Base-by-base conservation (phyloP, 164 flowering plant genomes). In the Euptelea pleiosperma region DNA sequence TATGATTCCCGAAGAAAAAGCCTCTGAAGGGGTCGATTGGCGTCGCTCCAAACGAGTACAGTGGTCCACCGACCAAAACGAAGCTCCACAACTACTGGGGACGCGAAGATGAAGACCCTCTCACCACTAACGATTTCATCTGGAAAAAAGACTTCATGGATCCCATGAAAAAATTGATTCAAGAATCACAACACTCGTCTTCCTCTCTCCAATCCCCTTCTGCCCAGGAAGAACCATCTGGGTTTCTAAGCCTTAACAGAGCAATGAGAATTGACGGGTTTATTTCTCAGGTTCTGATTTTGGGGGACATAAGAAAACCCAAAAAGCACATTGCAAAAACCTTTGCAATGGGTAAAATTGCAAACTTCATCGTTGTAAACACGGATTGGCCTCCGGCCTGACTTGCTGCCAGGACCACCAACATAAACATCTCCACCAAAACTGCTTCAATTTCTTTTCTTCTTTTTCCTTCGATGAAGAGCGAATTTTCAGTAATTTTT, bases 41-140 rank as follows among this genome's bases (percentile, higher is more conserved):
- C 9, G 77, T 81, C 9, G 85, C 89, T 25, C 92, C 97, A 0
- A 97, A 97, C 0, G 99, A 93, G 1, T 88, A 84, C 65, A 97
- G 96, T 2, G 99, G 94, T 37, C 94, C 97, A 3, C 96, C 96
- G 1, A 69, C 84, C 21, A 75, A 87, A 10, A 67, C 86, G 31
- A 86, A 86, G 91, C 89, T 83, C 50, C 75, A 92, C 4, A 83
- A 82, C 76, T 89, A 83, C 64, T 93, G 96, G 97, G 99, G 98
- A 33, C 90, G 92, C 2, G 82, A 78, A 35, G 67, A 71, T 7
- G 98, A n/a, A n/a, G n/a, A 87, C 71, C 97, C 99, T 7, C 45
- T 93, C 1, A 79, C 81, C 19, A 75, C 90, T 19, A 84, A 81
- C 59, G 99, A 83, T 11, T 84, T 70, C 40, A 84, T 93, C 31